Evolutionary conservation across 1,284 basidiomycete species (phyloP).

Genomic region (Agaricales sp.): DNA sequence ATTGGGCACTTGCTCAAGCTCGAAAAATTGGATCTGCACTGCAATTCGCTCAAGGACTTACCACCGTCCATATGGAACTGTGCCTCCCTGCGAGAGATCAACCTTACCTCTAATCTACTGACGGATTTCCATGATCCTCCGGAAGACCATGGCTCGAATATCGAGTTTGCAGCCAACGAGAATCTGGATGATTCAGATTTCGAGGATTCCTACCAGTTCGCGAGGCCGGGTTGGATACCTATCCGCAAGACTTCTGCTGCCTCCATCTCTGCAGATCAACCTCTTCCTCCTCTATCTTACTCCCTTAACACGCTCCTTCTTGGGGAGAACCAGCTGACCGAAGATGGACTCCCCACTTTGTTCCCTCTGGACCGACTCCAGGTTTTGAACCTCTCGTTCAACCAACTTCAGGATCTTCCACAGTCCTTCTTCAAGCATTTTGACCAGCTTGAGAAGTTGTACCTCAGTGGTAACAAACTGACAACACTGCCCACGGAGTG

Average conservation of each 20-base stretch:
- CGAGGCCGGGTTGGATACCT: background rate
- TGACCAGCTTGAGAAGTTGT: constrained; percentile 71
- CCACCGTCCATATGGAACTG: constrained; percentile 84
- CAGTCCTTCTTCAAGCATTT: constrained; percentile 68
- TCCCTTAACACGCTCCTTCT: constrained; percentile 75
- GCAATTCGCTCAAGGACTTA: constrained; percentile 81
- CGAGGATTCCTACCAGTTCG: background rate
- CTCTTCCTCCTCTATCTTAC: constrained; percentile 58
- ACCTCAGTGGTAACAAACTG: constrained; percentile 90
- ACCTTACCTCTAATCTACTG: constrained; percentile 86
- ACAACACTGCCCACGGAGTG: constrained; percentile 88
- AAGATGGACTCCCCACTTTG: constrained; percentile 73
- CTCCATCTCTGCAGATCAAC: constrained; percentile 18
- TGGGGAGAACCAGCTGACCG: constrained; percentile 84
- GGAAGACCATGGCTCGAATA: constrained; percentile 7
- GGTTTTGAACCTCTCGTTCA: constrained; percentile 91
- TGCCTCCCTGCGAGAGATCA: constrained; percentile 63
- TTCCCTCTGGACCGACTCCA: constrained; percentile 69
- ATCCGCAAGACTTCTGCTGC: constrained; percentile 35
- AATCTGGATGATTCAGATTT: background rate
- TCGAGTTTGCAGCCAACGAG: constrained; percentile 3
- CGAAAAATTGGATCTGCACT: constrained; percentile 79
- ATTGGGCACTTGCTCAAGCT: constrained; percentile 76
- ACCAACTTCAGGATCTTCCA: constrained; percentile 89
- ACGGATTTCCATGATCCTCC: constrained; percentile 65